Base-by-base conservation (phyloP, 306 rosid species). In the Glycine soja region DNA sequence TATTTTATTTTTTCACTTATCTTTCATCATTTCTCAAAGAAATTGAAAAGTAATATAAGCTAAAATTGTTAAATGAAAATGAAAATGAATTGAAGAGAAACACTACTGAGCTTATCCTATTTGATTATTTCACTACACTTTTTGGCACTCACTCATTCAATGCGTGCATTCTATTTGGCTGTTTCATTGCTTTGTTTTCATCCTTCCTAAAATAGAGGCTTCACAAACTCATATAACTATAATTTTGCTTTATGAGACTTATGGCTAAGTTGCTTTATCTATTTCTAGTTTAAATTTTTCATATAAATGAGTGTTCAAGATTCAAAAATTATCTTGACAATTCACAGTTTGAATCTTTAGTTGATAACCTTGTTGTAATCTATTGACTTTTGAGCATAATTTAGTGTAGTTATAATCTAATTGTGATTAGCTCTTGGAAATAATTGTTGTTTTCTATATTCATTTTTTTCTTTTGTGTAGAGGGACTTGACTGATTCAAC, bases 401-500 rank as follows among this genome's bases (percentile, higher is more conserved):
- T 51, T 48, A 51, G 42, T 45, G 66, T 30, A 15, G 63, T 66
- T 53, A 69, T 54, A 70, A 6, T 78, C 80, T 56, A 43, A 42
- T 72, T 34, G 46, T 61, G 30, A 53, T 83, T 46, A 54, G 40
- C 72, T 79, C 52, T 70, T 48, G 16, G 51, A 14, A 57, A 64
- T 86, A 83, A 47, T 58, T 62, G 2, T 54, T 43, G 15, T 58
- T 77, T 6, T 2, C 13, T 10, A 12, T 38, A 4, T 68, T 65
- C 10, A 19, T 13, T 64, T 64, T 54, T 53, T 81, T 68, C 52
- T 32, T 38, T 61, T 68, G 63, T 71, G 81, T 87, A 91, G 95
- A 87, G 95, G 73, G 93, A 91, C 86, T 88, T 95, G 84, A 95
- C 99, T n/a, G 98, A 95, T 86, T 95, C 99, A 46, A 95, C 99